A percentile compares a stretch with the other conserved stretches of the same genome.
Evolutionary conservation across 2,329 filamentous ascomycete species (phyloP).

Genomic region (Furcasterigmium furcatum): DNA sequence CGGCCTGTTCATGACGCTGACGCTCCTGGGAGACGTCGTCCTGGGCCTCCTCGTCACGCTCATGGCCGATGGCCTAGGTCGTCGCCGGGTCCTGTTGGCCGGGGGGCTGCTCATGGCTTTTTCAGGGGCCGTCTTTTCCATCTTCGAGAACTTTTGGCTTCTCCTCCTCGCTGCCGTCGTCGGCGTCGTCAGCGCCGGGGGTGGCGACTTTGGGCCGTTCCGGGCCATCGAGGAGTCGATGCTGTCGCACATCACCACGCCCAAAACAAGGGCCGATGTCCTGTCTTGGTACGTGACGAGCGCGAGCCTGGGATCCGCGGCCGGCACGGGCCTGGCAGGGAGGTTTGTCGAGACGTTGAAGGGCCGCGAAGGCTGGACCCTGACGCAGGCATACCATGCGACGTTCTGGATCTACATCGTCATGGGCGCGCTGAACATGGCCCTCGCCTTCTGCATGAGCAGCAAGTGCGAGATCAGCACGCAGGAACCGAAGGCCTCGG

Average conservation of each 20-base stretch:
- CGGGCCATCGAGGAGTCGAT: slow-evolving; percentile 59
- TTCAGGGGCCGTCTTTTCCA: slow-evolving; percentile 54
- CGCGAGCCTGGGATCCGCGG: slow-evolving; percentile 57
- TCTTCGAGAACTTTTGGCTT: slow-evolving; percentile 52
- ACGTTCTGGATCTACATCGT: slow-evolving; percentile 57
- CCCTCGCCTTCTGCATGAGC: slow-evolving; percentile 47
- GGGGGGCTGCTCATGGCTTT: slow-evolving; percentile 53
- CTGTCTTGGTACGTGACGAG: slow-evolving; percentile 60
- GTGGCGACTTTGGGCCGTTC: slow-evolving; percentile 63
- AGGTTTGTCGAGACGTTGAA: slow-evolving; percentile 54
- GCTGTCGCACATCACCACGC: slow-evolving; percentile 50
- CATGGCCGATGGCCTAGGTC: slow-evolving; percentile 55
- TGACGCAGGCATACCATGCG: slow-evolving; percentile 45
- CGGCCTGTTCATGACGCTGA: slow-evolving; percentile 65
- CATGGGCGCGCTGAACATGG: slow-evolving; percentile 55
- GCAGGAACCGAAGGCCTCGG: neutral
- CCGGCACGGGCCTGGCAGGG: slow-evolving; percentile 56
- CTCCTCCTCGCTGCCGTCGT: slow-evolving; percentile 54
- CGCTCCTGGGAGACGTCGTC: slow-evolving; percentile 54
- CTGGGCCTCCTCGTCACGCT: slow-evolving; percentile 58
- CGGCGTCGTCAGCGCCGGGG: slow-evolving; percentile 59
- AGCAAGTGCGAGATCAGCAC: neutral
- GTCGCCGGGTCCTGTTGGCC: slow-evolving; percentile 47
- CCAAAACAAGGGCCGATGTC: slow-evolving; percentile 46
- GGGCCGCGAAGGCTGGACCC: slow-evolving; percentile 34